Conservation (phyloP, 2,329 filamentous ascomycete genomes). For the Fusarium foetens region DNA sequence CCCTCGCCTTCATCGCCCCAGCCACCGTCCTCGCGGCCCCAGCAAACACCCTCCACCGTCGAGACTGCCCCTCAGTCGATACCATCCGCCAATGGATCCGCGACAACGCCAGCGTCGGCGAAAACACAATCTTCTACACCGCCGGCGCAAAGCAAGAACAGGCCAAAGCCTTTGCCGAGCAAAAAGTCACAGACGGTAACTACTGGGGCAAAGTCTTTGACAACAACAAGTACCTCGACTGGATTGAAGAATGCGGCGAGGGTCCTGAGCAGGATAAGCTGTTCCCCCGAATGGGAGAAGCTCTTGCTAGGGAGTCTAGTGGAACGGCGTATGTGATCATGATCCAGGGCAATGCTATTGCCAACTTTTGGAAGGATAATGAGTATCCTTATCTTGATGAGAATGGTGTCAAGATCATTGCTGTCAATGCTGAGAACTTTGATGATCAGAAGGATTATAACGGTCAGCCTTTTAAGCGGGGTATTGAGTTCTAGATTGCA, state of each 20-base stretch:
- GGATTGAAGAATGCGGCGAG: not conserved
- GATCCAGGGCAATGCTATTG: not conserved
- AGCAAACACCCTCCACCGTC: not conserved
- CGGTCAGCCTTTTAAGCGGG: not conserved
- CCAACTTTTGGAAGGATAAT: not conserved
- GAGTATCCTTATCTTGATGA: not conserved
- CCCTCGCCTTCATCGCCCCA: not conserved
- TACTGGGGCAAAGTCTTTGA: not conserved
- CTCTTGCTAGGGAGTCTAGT: not conserved
- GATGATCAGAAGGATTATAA: not conserved
- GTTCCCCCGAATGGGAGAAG: not conserved
- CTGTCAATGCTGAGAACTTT: not conserved
- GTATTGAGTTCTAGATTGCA: not conserved
- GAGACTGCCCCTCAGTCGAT: not conserved
- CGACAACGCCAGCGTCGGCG: not conserved
- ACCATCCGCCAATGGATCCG: not conserved
- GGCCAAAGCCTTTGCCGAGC: not conserved
- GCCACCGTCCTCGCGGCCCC: accelerated
- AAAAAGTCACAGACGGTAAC: not conserved
- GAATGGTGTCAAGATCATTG: not conserved
- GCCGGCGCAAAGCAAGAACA: not conserved
- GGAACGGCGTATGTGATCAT: not conserved
- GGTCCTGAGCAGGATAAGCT: not conserved
- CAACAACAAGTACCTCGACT: not conserved
- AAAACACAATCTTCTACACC: not conserved